phyloP scores from a whole-genome alignment of 495 filamentous ascomycete species.

The Lophiotrema nucula region DNA sequence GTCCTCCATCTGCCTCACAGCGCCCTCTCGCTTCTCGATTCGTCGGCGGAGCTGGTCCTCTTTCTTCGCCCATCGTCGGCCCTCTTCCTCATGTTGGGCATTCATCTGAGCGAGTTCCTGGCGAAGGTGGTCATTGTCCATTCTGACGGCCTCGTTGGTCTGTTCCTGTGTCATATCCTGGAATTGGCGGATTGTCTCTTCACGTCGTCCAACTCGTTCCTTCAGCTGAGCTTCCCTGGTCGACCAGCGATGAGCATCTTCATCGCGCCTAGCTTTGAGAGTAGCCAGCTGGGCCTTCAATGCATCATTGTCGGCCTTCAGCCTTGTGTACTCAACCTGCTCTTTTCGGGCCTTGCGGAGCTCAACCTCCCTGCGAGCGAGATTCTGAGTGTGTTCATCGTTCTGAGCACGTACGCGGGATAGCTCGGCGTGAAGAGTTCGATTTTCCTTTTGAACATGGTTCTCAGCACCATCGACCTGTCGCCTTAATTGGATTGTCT shows the following conservation, averaged over 20 bases:
- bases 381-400: constrained; percentile 30
- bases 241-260: constrained; percentile 28
- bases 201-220: constrained; percentile 20
- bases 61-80: constrained; percentile 24
- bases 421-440: constrained; percentile 25
- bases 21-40: constrained; percentile 28
- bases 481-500: constrained; percentile 25
- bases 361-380: constrained; percentile 24
- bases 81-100: constrained; percentile 32
- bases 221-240: constrained; percentile 22
- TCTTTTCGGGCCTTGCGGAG: constrained; percentile 30
- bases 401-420: constrained; percentile 25
- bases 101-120: constrained; percentile 29
- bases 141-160: constrained; percentile 29
- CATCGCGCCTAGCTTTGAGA: constrained; percentile 48
- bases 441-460: constrained; percentile 22
- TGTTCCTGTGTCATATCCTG: constrained; percentile 30
- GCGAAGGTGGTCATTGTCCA: constrained; percentile 32
- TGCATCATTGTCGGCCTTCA: constrained; percentile 28
- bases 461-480: constrained; percentile 25
- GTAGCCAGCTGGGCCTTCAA: constrained; percentile 17
- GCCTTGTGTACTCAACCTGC: constrained; percentile 21
- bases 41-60: constrained; percentile 30
- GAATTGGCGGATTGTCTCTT: constrained; percentile 34
- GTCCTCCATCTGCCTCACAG: constrained; percentile 24